Base-by-base conservation (phyloP, 768 basidiomycete genomes). In the Lactifluus piperatus region DNA sequence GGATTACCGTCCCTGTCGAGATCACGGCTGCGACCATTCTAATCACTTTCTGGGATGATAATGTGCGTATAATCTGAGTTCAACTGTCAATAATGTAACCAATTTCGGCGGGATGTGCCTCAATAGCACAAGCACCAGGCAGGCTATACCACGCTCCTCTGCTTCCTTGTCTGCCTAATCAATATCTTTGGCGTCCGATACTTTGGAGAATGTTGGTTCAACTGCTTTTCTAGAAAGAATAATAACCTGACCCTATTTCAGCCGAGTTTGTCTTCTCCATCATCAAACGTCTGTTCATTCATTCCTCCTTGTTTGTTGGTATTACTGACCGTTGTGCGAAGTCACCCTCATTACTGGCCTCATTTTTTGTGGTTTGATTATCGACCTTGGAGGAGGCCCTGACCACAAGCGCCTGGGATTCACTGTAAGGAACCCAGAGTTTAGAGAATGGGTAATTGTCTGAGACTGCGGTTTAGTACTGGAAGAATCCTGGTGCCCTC, bases 321-420 rank as follows among this genome's bases (percentile, higher is more conserved):
- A 32, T 62, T 66, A 43, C 51, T 71, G 65, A 22, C 62, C 29
- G 14, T 50, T 32, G 39, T 34, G 24, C 47, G 14, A 29, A 85
- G 83, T 85, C 36, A 63, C 70, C n/a, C 68, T 85, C 54, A 86
- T 87, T 48, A 78, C 78, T 45, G 77, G 79, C n/a, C 72, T 86
- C 34, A 76, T 87, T 51, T 53, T 85, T 41, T 71, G 75, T 56
- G 85, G 85, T 32, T 78, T 93, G 60, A 72, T 89, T 60, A 77
- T 92, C 59, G 85, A 88, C 63, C 79, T 88, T 20, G 91, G 91
- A 43, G 91, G 88, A 57, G 88, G 85, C 1, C 88, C 90, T 3
- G 64, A 78, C 56, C 76, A 80, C 62, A 78, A 84, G 22, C 79
- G 83, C 16, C 77, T 85, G 58, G 87, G 88, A 0, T 88, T 88